Evolutionary conservation across 2,329 filamentous ascomycete genomes (phyloP).

Genomic region (Stromatinia cepivora): DNA sequence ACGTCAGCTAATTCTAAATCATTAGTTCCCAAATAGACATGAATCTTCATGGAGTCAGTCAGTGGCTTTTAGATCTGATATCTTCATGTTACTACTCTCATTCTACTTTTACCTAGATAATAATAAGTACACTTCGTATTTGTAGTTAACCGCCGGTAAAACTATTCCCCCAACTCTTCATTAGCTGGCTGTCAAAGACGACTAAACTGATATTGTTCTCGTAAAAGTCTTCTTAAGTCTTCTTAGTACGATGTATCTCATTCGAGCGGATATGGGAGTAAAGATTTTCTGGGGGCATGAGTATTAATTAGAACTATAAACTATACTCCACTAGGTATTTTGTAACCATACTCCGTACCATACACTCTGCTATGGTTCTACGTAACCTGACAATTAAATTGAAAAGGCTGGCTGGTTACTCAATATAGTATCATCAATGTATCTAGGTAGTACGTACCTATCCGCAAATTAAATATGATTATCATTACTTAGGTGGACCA

Average conservation of each 20-base stretch:
- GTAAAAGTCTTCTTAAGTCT: neutral
- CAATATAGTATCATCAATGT: neutral
- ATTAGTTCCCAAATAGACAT: neutral
- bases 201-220: neutral
- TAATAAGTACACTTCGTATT: no score
- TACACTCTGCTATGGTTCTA: neutral
- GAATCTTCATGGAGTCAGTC: neutral
- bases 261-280: neutral
- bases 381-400: neutral
- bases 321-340: neutral
- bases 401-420: neutral
- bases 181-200: neutral
- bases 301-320: neutral
- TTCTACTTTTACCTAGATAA: neutral
- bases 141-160: neutral
- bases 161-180: neutral
- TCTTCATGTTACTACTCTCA: neutral
- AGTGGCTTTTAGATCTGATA: neutral
- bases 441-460: neutral
- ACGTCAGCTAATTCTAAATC: constrained; percentile 1
- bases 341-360: neutral
- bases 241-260: neutral
- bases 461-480: constrained; percentile 1
- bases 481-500: neutral
- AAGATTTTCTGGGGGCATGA: neutral